Evolutionary conservation across 441 rosid species (phyloP), one percentile per base, ranked within the genome.

Genomic region (Arabidopsis lyrata): DNA sequence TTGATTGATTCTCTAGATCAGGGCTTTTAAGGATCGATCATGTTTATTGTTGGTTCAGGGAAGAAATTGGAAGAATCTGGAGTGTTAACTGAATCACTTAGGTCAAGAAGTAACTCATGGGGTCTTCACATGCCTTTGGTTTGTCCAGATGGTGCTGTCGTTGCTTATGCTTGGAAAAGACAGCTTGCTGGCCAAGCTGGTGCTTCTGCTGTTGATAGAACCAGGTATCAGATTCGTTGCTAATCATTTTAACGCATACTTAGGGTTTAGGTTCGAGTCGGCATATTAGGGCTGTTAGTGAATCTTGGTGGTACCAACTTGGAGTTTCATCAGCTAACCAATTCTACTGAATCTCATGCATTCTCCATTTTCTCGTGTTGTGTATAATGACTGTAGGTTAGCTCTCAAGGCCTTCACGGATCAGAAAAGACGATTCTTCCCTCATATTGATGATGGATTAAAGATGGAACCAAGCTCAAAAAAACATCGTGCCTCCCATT

Each of bases 151-250:
- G 99, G 99, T 15, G 99, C 98, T 0, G 99, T 90, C 0, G 99
- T 95, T 13, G 97, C 96, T 0, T 95, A 95, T 78, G 97, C 99
- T 44, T 92, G 99, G 98, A 92, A 95, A 70, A 85, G 99, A 9
- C 99, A 95, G 67, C 92, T 92, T 6, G 99, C 99, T 18, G 98
- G 99, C 22, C 99, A 95, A 82, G 98, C 98, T 61, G 98, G 99
- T 78, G 97, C 98, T 7, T 92, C 97, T 72, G 97, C 99, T 34
- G 99, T 92, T 41, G 99, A 95, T 73, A 84, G 98, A 81, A 89
- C 98, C 55, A 90, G 99, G 98, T 93, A 47, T 18, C 36, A 45
- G 20, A 53, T 10, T 10, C 20, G 45, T 41, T 77, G n/a, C 74
- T 1, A 47, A 32, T 63, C 29, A 20, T 52, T 42, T 22, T 24